Conservation (phyloP, 768 basidiomycete species). For the Macrolepiota albuminosa region DNA sequence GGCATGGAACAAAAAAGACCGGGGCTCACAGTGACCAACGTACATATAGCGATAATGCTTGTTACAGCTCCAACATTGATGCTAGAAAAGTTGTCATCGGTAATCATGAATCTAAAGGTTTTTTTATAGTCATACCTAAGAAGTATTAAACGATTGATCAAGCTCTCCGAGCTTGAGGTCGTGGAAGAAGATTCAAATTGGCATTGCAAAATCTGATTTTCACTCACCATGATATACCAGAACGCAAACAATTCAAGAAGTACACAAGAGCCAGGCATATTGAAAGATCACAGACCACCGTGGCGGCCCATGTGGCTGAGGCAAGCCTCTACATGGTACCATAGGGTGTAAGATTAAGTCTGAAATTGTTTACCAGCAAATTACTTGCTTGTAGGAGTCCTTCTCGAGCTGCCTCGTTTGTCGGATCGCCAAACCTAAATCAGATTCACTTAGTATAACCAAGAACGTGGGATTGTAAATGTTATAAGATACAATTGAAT, state of each 20-base stretch:
- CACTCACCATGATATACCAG: neutral
- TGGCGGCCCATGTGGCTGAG: neutral
- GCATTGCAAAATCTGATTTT: neutral
- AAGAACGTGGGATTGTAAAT: neutral
- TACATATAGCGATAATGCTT: neutral
- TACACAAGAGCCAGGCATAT: neutral
- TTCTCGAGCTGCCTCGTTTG: neutral
- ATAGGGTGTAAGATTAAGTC: neutral
- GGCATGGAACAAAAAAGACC: neutral
- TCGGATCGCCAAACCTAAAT: neutral
- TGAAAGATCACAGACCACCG: neutral
- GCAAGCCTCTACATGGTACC: neutral
- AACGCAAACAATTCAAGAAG: neutral
- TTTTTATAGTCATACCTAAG: neutral
- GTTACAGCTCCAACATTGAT: neutral
- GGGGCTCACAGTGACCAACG: neutral
- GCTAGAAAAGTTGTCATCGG: neutral
- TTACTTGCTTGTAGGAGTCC: neutral
- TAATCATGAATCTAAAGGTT: neutral
- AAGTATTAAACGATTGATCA: neutral
- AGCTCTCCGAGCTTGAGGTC: no score
- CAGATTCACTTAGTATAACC: neutral
- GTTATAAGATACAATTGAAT: neutral
- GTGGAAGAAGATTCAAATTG: neutral
- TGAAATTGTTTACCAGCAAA: neutral